These are phyloP conservation scores for Ricinus communis DNA, from an alignment of 345 rosid genomes.

Conservation along the genomic window DNA sequence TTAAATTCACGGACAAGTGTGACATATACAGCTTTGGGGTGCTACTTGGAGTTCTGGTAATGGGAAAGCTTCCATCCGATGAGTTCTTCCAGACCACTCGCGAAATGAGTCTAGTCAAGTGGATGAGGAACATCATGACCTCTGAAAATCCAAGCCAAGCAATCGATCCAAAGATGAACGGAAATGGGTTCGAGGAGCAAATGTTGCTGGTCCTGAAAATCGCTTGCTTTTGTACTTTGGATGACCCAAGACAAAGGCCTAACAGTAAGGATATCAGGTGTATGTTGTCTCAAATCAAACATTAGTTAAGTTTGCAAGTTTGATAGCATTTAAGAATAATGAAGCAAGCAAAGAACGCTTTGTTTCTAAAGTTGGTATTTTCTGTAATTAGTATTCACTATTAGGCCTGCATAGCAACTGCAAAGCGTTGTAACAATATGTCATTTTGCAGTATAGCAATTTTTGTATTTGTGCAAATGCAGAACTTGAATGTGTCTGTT, in stretches of 20 bases:
- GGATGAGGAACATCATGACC: conserved; percentile 73
- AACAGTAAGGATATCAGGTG: conserved; percentile 72
- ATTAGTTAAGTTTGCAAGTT: conserved; percentile 3
- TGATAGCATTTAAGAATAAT: conserved; percentile 4
- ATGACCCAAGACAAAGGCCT: conserved; percentile 83
- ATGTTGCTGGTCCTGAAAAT: conserved; percentile 78
- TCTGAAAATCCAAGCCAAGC: conserved; percentile 65
- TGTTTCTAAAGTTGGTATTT: neutral
- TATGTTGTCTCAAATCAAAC: conserved; percentile 68
- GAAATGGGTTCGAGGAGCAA: conserved; percentile 67
- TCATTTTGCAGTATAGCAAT: neutral
- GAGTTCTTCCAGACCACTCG: conserved; percentile 70
- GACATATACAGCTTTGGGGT: conserved; percentile 90
- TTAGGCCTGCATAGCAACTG: neutral
- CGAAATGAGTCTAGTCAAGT: conserved; percentile 66
- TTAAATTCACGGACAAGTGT: conserved; percentile 83
- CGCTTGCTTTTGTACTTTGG: conserved; percentile 79
- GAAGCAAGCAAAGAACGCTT: neutral
- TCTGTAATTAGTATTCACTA: neutral
- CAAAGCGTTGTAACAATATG: neutral
- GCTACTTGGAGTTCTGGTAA: conserved; percentile 64
- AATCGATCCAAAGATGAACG: conserved; percentile 57
- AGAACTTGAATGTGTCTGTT: too few relatives aligned
- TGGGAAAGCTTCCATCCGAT: conserved; percentile 86
- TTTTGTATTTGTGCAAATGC: too few relatives aligned